phyloP scores from a whole-genome alignment of 345 rosid species.

The Pistacia atlantica region DNA sequence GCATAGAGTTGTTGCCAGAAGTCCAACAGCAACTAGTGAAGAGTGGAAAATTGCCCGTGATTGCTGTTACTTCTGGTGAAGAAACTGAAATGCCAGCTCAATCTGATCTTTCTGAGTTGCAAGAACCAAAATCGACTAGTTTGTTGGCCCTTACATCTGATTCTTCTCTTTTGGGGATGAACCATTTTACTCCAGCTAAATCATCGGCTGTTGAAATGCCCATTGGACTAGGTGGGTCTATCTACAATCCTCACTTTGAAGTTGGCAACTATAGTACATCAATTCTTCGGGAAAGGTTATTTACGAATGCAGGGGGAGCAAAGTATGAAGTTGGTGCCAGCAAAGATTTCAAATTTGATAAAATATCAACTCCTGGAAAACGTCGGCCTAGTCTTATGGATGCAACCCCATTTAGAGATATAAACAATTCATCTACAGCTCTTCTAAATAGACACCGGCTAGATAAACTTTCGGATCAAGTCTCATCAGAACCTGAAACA shows the following conservation, averaged over 20 bases:
- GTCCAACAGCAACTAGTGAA: slow-evolving; percentile 65
- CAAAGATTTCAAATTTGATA: slow-evolving; percentile 48
- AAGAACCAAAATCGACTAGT: slow-evolving; percentile 33
- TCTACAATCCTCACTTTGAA: slow-evolving; percentile 28
- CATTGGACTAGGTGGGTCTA: slow-evolving; percentile 27
- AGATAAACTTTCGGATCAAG: slow-evolving; percentile 33
- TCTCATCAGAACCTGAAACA: slow-evolving; percentile 47
- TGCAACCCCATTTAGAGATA: slow-evolving; percentile 46
- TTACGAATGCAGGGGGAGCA: slow-evolving; percentile 40
- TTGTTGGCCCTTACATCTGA: slow-evolving; percentile 39
- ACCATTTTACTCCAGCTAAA: slow-evolving; percentile 25
- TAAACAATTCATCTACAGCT: slow-evolving; percentile 28
- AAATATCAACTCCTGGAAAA: slow-evolving; percentile 39
- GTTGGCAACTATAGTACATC: slow-evolving; percentile 33
- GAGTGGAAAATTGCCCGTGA: slow-evolving; percentile 47
- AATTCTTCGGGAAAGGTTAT: slow-evolving; percentile 45
- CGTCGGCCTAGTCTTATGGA: slow-evolving; percentile 13
- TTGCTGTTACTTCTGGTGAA: slow-evolving; percentile 33
- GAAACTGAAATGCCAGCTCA: slow-evolving; percentile 45
- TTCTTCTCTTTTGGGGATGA: slow-evolving; percentile 34
- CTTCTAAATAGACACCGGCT: slow-evolving; percentile 34
- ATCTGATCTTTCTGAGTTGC: slow-evolving; percentile 36
- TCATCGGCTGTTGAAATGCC: slow-evolving; percentile 48
- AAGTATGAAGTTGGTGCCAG: slow-evolving; percentile 33
- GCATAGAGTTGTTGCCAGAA: slow-evolving; percentile 68